phyloP scores from a whole-genome alignment of 2,329 filamentous ascomycete species.

The Aureobasidium sp. region DNA sequence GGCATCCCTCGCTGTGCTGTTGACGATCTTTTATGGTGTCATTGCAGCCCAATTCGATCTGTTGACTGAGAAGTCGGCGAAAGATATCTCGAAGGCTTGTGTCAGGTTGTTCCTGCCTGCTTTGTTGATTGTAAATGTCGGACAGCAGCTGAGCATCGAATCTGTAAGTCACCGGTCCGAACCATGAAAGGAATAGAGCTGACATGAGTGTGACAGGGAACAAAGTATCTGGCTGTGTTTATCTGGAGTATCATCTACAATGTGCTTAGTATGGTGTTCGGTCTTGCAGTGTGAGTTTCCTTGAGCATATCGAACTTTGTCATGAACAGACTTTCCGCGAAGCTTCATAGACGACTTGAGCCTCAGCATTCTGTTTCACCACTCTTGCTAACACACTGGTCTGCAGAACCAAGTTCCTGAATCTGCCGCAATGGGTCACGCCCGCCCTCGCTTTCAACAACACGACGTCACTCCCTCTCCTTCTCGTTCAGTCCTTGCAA shows the following conservation, averaged over 20 bases:
- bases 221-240: slow-evolving; percentile 31
- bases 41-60: slow-evolving; percentile 56
- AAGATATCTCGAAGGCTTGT: slow-evolving; percentile 58
- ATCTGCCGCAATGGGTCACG: slow-evolving; percentile 59
- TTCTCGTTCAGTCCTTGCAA: slow-evolving; percentile 58
- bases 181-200: neutral
- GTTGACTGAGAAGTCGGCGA: slow-evolving; percentile 52
- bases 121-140: slow-evolving; percentile 59
- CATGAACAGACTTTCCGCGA: neutral
- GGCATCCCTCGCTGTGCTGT: slow-evolving; percentile 59
- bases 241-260: slow-evolving; percentile 60
- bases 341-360: neutral
- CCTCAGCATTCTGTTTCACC: neutral
- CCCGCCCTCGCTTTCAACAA: slow-evolving; percentile 65
- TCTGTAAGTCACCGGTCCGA: slow-evolving; percentile 50
- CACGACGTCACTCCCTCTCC: slow-evolving; percentile 59
- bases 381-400: neutral
- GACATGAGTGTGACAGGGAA: slow-evolving; percentile 16
- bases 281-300: slow-evolving; percentile 35
- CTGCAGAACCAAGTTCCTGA: slow-evolving; percentile 47
- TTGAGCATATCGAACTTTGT: neutral
- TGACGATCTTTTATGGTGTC: slow-evolving; percentile 61
- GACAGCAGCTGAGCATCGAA: slow-evolving; percentile 54
- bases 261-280: slow-evolving; percentile 53
- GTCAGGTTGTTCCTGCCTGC: slow-evolving; percentile 62